Conservation (phyloP, 768 basidiomycete genomes). For the Gymnopilus dilepis region DNA sequence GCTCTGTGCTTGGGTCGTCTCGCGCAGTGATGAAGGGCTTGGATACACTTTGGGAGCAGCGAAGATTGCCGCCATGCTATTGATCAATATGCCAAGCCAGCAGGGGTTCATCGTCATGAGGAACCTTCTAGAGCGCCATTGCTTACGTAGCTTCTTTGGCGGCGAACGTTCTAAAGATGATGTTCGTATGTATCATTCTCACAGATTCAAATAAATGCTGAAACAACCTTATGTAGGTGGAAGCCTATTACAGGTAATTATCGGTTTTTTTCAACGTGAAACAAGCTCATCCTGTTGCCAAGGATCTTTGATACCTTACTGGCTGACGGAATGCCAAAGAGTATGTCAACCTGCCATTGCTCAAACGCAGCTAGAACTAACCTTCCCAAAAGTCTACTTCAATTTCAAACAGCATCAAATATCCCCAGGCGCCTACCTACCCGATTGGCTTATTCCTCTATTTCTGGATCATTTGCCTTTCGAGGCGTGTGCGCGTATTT, state of each 20-base stretch:
- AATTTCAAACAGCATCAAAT: constrained; percentile 95
- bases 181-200: constrained; percentile 54
- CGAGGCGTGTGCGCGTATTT: constrained; percentile 86
- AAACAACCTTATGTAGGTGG: constrained; percentile 59
- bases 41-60: constrained; percentile 73
- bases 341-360: constrained; percentile 46
- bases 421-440: constrained; percentile 83
- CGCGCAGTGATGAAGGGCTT: constrained; percentile 82
- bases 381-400: constrained; percentile 70
- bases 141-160: constrained; percentile 84
- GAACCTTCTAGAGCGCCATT: constrained; percentile 85
- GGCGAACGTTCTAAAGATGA: constrained; percentile 74
- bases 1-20: constrained; percentile 86
- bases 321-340: constrained; percentile 93
- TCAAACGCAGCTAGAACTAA: not conserved
- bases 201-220: constrained; percentile 4
- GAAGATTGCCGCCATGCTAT: constrained; percentile 84
- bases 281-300: constrained; percentile 15
- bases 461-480: constrained; percentile 90
- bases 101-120: constrained; percentile 84
- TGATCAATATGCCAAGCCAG: constrained; percentile 78
- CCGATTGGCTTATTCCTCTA: constrained; percentile 80
- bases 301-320: constrained; percentile 93
- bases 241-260: constrained; percentile 85
- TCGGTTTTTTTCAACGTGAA: constrained; percentile 3